Evolutionary conservation across 1,284 basidiomycete genomes (phyloP).

Genomic region (Tilletia caries): DNA sequence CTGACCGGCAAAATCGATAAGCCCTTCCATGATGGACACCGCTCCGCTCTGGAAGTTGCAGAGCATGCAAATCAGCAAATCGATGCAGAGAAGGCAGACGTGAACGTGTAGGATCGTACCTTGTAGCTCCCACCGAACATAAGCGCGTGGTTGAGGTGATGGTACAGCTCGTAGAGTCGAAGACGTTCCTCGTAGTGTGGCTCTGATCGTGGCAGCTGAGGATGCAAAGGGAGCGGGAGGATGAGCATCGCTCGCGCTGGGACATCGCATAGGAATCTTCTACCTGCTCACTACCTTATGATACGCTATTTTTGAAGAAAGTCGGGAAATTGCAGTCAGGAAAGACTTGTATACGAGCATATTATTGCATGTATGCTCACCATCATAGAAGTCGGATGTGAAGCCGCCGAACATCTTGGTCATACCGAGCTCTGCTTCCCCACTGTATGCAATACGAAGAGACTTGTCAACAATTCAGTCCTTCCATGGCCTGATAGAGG

Average conservation of each 20-base stretch:
- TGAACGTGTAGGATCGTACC: not conserved
- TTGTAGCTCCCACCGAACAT: constrained; percentile 23
- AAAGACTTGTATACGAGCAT: too few species aligned
- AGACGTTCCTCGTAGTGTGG: constrained; percentile 71
- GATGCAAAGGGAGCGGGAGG: not conserved
- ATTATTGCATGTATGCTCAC: too few species aligned
- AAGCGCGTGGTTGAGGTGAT: constrained; percentile 69
- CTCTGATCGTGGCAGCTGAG: constrained; percentile 63
- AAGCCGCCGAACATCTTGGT: constrained; percentile 78
- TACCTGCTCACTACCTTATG: constrained; percentile 58
- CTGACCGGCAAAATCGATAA: not conserved
- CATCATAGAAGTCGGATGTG: constrained; percentile 65
- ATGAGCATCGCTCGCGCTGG: not conserved
- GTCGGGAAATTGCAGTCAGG: too few species aligned
- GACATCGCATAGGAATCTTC: too few species aligned
- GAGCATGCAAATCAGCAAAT: too few species aligned
- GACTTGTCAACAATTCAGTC: too few species aligned
- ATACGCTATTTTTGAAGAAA: constrained; percentile 59
- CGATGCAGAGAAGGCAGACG: not conserved
- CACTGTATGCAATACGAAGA: not conserved
- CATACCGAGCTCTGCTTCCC: constrained; percentile 78
- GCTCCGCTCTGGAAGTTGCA: not conserved
- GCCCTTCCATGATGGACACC: not conserved
- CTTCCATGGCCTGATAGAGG: too few species aligned
- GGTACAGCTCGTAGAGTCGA: constrained; percentile 73